Conservation (phyloP, 345 rosid genomes). For the Fremontodendron californicum region DNA sequence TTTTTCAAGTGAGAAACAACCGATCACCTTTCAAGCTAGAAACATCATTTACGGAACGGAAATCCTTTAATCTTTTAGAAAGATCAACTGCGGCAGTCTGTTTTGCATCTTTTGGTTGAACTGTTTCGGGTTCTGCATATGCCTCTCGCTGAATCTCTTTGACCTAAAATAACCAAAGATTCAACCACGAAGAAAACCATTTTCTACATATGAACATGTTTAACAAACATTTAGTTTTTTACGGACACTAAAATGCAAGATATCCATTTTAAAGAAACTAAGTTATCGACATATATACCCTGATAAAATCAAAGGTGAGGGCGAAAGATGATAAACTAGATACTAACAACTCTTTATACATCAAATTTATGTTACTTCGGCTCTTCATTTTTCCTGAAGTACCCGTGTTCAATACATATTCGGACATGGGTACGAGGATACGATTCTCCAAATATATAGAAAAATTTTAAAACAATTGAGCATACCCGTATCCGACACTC, state of each 20-base stretch:
- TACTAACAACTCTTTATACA: not conserved
- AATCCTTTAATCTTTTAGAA: slow-evolving; percentile 78
- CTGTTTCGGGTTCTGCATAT: slow-evolving; percentile 42
- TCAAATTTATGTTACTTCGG: too few species aligned
- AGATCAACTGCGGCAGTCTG: slow-evolving; percentile 79
- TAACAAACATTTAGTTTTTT: not conserved
- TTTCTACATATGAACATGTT: not conserved
- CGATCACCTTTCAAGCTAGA: slow-evolving; percentile 68
- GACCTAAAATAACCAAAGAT: slow-evolving; percentile 42
- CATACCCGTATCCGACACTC: too few species aligned
- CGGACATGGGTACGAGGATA: too few species aligned
- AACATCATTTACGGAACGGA: slow-evolving; percentile 59
- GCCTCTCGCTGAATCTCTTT: slow-evolving; percentile 77
- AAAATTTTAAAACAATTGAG: too few species aligned
- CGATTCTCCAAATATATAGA: too few species aligned
- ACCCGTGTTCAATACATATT: too few species aligned
- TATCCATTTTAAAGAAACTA: not conserved
- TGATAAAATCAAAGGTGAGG: too few species aligned
- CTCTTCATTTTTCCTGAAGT: too few species aligned
- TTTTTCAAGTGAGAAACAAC: not conserved
- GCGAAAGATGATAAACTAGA: too few species aligned
- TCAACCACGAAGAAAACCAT: not conserved
- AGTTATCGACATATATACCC: not conserved
- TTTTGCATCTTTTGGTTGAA: slow-evolving; percentile 50
- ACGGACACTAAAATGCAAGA: not conserved